Evolutionary conservation across 495 filamentous ascomycete genomes (phyloP), one percentile per base, ranked within the genome.

Genomic region (Alectoria sarmentosa): DNA sequence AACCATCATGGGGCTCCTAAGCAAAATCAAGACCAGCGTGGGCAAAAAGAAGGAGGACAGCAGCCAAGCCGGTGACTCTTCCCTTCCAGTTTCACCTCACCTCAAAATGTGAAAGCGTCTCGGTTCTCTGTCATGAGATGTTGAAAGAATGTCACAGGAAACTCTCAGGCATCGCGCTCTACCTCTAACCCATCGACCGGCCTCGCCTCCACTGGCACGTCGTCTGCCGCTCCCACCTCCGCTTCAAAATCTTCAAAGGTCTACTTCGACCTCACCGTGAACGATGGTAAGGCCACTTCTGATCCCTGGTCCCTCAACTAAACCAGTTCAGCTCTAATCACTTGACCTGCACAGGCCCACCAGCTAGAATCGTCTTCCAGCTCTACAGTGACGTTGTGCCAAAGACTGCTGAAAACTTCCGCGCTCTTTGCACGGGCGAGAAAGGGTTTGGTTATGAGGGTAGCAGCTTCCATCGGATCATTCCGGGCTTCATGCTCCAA

Each of bases 321-420:
- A 7, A 0, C 3, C 52, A 13, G 28, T 11, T 11, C 37, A 34
- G 13, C 21, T 52, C 26, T 52, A 26, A 48, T 4, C 28, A 14
- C 7, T 55, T 34, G 30, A 44, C 41, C 28, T 19, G 46, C 39
- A 26, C 21, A 63, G 61, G 61, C 23, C 26, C 61, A 23, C 17
- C 26, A 15, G 61, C 44, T 14, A 57, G 54, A n/a, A 30, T 65
- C 42, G 39, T 65, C 26, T 65, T 65, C 41, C 32, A 49, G 28
- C 57, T 65, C 19, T 65, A 13, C 46, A 19, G 21, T 36, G 44
- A 61, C 0, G 32, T 38, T 19, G 64, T 61, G 10, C 64, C 64
- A 32, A 42, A 19, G 75, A 92, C 89, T 17, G 88, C 86, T 64
- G 88, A 91, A 73, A 92, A 91, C 62, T 75, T 75, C 54, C 72